Conservation (phyloP, 352 stramenopile species). For the Phytophthora tubulina region DNA sequence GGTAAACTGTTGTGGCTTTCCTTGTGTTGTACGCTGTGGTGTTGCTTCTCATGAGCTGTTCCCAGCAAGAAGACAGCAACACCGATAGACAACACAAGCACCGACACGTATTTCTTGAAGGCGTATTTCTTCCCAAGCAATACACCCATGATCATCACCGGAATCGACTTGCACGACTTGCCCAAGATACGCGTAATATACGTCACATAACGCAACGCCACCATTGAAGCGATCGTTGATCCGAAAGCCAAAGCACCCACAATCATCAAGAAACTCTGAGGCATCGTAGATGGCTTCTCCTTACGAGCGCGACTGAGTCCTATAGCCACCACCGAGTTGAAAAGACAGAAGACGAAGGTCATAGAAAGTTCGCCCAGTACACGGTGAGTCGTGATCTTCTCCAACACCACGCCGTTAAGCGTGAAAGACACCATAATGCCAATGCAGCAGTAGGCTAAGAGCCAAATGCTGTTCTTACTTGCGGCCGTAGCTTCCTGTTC, state of each 20-base stretch:
- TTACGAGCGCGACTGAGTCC: constrained; percentile 66
- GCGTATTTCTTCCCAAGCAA: constrained; percentile 82
- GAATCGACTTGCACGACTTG: constrained; percentile 91
- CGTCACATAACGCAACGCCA: constrained; percentile 84
- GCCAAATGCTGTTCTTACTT: constrained; percentile 59
- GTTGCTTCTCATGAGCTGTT: constrained; percentile 77
- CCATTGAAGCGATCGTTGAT: constrained; percentile 86
- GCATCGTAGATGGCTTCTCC: constrained; percentile 80
- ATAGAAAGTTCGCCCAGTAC: constrained; percentile 85
- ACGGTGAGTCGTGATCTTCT: constrained; percentile 88
- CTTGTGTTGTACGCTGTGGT: constrained; percentile 52
- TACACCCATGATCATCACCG: constrained; percentile 84
- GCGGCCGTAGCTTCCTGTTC: constrained; percentile 17
- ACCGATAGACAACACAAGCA: constrained; percentile 74
- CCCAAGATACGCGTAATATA: constrained; percentile 89
- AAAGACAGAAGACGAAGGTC: constrained; percentile 85
- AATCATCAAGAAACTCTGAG: constrained; percentile 68
- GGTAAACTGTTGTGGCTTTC: constrained; percentile 52
- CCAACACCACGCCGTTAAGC: constrained; percentile 81
- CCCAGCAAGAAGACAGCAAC: constrained; percentile 83
- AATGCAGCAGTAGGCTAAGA: constrained; percentile 81
- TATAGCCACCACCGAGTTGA: constrained; percentile 76
- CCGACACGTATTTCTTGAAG: constrained; percentile 86
- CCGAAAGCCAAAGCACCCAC: constrained; percentile 79
- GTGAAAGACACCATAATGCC: constrained; percentile 89